Evolutionary conservation across 345 rosid genomes (phyloP).

Genomic region (Turnera subulata): DNA sequence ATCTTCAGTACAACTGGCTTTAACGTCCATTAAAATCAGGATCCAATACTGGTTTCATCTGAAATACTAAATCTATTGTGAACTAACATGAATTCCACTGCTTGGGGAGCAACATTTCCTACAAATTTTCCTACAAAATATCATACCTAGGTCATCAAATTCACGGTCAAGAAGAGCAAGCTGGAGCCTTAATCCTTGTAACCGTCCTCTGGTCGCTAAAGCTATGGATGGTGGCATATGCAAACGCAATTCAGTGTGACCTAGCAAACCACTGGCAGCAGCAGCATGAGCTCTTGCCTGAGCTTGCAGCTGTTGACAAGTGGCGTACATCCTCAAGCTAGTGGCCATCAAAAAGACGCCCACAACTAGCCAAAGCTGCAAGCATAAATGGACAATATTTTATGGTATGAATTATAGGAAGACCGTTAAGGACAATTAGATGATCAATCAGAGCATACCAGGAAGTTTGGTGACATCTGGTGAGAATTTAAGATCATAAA

Average conservation of each 20-base stretch:
- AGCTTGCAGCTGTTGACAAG: slow-evolving; percentile 92
- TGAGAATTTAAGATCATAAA: slow-evolving; percentile 94
- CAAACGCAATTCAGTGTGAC: slow-evolving; percentile 82
- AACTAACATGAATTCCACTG: no score
- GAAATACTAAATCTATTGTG: no score
- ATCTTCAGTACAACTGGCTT: not conserved
- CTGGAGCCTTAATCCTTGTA: slow-evolving; percentile 94
- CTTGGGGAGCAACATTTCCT: no score
- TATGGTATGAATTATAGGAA: not conserved
- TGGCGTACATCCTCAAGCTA: slow-evolving; percentile 84
- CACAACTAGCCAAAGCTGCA: slow-evolving; percentile 93
- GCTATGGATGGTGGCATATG: slow-evolving; percentile 91
- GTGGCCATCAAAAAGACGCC: slow-evolving; percentile 90
- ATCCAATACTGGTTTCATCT: no score
- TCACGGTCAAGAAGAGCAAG: slow-evolving; percentile 95
- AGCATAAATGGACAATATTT: not conserved
- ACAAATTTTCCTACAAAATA: not conserved
- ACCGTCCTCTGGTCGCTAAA: slow-evolving; percentile 81
- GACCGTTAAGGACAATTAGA: not conserved
- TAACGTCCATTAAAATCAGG: no score
- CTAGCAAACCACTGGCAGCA: slow-evolving; percentile 75
- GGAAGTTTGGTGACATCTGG: slow-evolving; percentile 90
- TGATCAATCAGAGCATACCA: slow-evolving; percentile 41
- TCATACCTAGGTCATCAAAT: slow-evolving; percentile 85
- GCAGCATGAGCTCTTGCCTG: slow-evolving; percentile 94